Conservation (phyloP, 1,284 basidiomycete genomes). For the Ganoderma multipileum region DNA sequence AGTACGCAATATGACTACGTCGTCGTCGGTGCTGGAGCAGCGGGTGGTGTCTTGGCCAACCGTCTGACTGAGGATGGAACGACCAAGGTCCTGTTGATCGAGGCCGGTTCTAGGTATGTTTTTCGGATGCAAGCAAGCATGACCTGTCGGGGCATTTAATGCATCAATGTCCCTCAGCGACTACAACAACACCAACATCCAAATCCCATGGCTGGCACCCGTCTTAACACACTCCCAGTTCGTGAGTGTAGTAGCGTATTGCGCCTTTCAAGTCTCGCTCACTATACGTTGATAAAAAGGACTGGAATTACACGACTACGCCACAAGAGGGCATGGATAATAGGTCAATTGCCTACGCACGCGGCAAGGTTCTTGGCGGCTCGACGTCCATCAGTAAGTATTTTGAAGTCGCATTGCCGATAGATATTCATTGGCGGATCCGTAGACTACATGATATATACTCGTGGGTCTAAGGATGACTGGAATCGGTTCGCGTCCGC, state of each 20-base stretch:
- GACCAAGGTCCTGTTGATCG: slow-evolving; percentile 60
- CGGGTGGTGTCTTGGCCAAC: slow-evolving; percentile 14
- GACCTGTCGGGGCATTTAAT: background rate
- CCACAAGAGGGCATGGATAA: slow-evolving; percentile 37
- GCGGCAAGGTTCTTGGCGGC: slow-evolving; percentile 38
- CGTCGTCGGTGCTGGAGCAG: slow-evolving; percentile 15
- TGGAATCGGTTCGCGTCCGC: slow-evolving; percentile 39
- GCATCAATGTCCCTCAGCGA: background rate
- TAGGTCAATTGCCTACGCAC: slow-evolving; percentile 32
- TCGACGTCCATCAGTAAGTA: slow-evolving; percentile 36
- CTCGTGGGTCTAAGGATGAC: slow-evolving; percentile 46
- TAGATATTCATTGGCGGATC: background rate
- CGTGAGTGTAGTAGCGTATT: slow-evolving; percentile 1
- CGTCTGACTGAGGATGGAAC: slow-evolving; percentile 62
- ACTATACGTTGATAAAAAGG: background rate
- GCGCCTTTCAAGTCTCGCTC: background rate
- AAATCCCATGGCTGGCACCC: slow-evolving; percentile 17
- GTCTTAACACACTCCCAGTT: slow-evolving; percentile 9
- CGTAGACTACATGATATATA: slow-evolving; percentile 50
- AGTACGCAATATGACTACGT: slow-evolving; percentile 16
- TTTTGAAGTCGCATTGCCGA: background rate
- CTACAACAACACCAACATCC: slow-evolving; percentile 13
- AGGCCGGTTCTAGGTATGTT: slow-evolving; percentile 49
- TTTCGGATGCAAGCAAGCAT: background rate
- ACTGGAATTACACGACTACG: slow-evolving; percentile 36